Conservation (phyloP, 768 basidiomycete species). For the Megacollybia marginata region DNA sequence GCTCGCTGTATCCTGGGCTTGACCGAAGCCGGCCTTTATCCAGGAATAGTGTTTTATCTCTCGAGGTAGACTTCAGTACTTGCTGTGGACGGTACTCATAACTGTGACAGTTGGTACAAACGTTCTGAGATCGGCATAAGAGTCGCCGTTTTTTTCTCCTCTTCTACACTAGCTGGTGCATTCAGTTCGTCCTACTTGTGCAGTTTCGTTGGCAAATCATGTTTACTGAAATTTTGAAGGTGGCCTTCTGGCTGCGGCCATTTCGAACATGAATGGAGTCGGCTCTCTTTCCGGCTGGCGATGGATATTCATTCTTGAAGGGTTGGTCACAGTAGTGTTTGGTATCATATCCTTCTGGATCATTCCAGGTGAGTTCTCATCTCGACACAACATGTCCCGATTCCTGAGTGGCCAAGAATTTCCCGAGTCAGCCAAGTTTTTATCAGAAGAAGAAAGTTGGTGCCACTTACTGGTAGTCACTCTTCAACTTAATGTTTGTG, state of each 20-base stretch:
- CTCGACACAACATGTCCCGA: too few relatives aligned
- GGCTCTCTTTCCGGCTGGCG: constrained; percentile 49
- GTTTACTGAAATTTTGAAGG: constrained; percentile 26
- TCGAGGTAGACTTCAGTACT: constrained; percentile 45
- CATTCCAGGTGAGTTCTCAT: constrained; percentile 21
- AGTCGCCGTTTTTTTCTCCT: constrained; percentile 65
- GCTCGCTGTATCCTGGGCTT: too few relatives aligned
- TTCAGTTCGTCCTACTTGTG: constrained; percentile 24
- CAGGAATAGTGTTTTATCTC: constrained; percentile 63
- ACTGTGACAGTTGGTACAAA: constrained; percentile 36
- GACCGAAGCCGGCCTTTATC: constrained; percentile 62
- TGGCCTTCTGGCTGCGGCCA: constrained; percentile 65
- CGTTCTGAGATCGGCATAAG: constrained; percentile 71
- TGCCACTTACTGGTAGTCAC: too few relatives aligned
- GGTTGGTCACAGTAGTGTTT: constrained; percentile 60
- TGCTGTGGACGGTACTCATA: neutral
- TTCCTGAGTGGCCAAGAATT: constrained; percentile 47
- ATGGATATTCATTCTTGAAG: constrained; percentile 74
- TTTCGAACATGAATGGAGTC: constrained; percentile 65
- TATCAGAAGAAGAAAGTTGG: constrained; percentile 50
- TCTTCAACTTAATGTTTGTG: too few relatives aligned
- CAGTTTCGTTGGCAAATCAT: too few relatives aligned
- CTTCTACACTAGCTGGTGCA: constrained; percentile 77
- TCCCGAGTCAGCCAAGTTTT: constrained; percentile 73
- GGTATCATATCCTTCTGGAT: constrained; percentile 65